Evolutionary conservation across 2,329 filamentous ascomycete genomes (phyloP), one percentile per base, ranked within the genome.

Genomic region (Cordyceps farinosa): DNA sequence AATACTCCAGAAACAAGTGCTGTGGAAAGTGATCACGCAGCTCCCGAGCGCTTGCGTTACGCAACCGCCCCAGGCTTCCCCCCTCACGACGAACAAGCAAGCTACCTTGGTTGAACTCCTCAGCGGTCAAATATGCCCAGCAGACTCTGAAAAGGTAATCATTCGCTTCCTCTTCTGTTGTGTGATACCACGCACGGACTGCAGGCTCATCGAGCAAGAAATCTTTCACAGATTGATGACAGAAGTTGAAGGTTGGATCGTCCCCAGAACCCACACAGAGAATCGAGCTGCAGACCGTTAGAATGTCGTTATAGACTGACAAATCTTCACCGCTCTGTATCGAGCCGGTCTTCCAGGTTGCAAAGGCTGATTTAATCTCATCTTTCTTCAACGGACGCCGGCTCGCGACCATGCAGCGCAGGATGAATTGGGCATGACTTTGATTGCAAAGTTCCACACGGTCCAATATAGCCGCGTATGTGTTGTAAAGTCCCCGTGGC

Each of bases 201-300:
- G 27, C 30, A 29, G 0, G 15, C n/a, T 58, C 10, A 7, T 29
- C 3, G n/a, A 65, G 52, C 15, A 65, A 51, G 36, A 65, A 65
- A 51, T 65, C 64, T 44, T 65, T 63, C 44, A 61, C 56, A 22
- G 64, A 64, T 38, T 65, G 51, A 44, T 65, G 56, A 11, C 56
- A 65, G 32, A 65, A 65, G 56, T 64, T 63, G 47, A 65, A 36
- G 30, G 38, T 65, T 58, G 17, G 44, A n/a, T 64, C 42, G 15
- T 47, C 50, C 44, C 29, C 44, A 38, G 22, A 17, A 0, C 40
- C 40, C 27, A 57, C 15, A 13, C 17, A 47, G 32, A 65, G 8
- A 22, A 63, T 61, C 8, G 61, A 64, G 51, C 56, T 64, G 27
- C 56, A 65, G 3, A 34, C 52, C 5, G 56, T 61, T 11, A 57